These are phyloP conservation scores for Juncus effusus DNA, from an alignment of 176 grass and related monocot genomes.

Conservation along the genomic window DNA sequence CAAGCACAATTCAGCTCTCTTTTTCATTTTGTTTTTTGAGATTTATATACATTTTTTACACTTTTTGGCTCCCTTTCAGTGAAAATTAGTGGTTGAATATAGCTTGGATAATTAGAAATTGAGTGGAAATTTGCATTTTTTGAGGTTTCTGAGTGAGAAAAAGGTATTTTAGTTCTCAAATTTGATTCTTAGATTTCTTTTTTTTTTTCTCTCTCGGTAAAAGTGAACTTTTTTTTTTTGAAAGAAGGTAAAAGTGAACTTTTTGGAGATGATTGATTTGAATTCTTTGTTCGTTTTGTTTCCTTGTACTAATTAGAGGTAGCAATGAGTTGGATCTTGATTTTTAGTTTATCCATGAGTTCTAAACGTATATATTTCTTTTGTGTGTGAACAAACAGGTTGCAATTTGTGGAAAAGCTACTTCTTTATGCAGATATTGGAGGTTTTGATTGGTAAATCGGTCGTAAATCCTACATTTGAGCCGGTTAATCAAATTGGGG, in stretches of 20 bases:
- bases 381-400: not conserved
- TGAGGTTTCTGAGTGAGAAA: not conserved
- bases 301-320: no score
- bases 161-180: slow-evolving; percentile 1
- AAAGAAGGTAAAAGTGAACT: not conserved
- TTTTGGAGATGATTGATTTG: no score
- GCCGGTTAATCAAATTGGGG: slow-evolving; percentile 3
- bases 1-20: not conserved
- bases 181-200: not conserved
- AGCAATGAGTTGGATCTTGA: no score
- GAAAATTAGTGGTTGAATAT: not conserved
- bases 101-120: no score
- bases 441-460: not conserved
- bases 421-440: slow-evolving; percentile 25
- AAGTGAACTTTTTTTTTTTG: no score
- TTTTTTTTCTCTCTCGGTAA: not conserved
- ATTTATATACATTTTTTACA: no score
- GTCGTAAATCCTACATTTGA: not conserved
- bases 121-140: not conserved
- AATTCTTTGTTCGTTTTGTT: no score
- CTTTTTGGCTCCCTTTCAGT: no score
- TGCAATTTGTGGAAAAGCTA: not conserved
- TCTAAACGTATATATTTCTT: slow-evolving; percentile 7
- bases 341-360: not conserved
- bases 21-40: not conserved